These are phyloP conservation scores for Quercus tomentella DNA, from an alignment of 331 rosid species.

Conservation along the genomic window DNA sequence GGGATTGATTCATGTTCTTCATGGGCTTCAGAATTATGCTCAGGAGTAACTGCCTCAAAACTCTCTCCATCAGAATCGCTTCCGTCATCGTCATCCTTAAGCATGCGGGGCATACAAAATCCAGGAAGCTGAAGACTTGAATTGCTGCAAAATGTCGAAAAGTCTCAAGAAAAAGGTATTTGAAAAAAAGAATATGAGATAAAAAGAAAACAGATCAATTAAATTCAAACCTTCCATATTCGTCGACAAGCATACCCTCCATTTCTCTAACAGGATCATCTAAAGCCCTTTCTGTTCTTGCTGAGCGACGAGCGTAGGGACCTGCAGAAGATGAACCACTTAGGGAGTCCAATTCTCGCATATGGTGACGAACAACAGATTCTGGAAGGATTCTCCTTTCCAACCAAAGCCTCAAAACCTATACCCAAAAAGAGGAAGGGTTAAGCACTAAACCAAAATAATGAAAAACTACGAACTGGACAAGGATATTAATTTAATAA, in stretches of 20 bases:
- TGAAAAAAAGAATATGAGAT: not conserved
- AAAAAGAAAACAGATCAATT: not conserved
- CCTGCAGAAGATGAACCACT: conserved; percentile 55
- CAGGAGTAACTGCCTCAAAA: conserved; percentile 97
- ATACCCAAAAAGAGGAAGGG: conserved; percentile 13
- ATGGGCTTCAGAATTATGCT: conserved; percentile 50
- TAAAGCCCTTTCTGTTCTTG: conserved; percentile 83
- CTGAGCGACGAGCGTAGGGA: conserved; percentile 60
- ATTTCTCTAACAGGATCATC: conserved; percentile 95
- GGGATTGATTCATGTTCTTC: conserved; percentile 44
- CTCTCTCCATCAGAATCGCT: conserved; percentile 92
- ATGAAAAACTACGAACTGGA: not conserved
- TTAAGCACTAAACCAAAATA: conserved; percentile 12
- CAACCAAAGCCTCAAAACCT: conserved; percentile 92
- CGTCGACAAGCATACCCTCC: conserved; percentile 99
- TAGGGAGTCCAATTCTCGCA: conserved; percentile 65
- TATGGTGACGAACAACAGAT: conserved; percentile 66
- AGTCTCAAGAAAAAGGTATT: conserved; percentile 14
- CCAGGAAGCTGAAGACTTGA: conserved; percentile 95
- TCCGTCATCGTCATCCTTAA: conserved; percentile 73
- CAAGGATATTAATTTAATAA: conserved; percentile 2
- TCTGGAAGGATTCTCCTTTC: conserved; percentile 79
- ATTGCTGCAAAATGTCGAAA: conserved; percentile 56
- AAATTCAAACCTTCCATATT: conserved; percentile 94
- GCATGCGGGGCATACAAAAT: conserved; percentile 87